Conservation (phyloP, 345 rosid genomes). For the Euphorbia peplus region DNA sequence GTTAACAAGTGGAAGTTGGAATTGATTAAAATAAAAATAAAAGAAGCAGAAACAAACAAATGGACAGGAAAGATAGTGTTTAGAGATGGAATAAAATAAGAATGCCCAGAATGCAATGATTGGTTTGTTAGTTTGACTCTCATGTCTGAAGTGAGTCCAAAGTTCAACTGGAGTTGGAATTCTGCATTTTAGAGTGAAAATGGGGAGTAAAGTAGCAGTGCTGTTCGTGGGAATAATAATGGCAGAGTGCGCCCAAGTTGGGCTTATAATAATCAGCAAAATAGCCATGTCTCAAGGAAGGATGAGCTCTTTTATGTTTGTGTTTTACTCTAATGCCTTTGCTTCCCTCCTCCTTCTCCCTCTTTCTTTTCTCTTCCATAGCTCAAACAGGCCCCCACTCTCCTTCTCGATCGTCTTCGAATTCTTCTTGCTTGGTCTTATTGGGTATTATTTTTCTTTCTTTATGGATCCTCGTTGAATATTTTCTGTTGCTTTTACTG, state of each 20-base stretch:
- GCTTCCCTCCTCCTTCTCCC: conserved; percentile 60
- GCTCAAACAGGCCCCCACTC: conserved; percentile 49
- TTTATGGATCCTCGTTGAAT: too few species aligned
- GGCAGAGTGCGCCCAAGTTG: conserved; percentile 64
- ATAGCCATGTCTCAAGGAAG: conserved; percentile 57
- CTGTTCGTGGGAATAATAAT: conserved; percentile 46
- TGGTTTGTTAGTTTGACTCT: too few species aligned
- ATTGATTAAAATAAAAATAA: too few species aligned
- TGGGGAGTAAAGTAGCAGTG: conserved; percentile 25
- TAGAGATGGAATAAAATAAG: too few species aligned
- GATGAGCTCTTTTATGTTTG: conserved; percentile 46
- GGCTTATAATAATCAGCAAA: conserved; percentile 48
- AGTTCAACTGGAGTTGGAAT: not conserved
- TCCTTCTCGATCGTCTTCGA: conserved; percentile 35
- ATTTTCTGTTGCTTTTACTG: not conserved
- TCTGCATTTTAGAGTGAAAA: conserved; percentile 12
- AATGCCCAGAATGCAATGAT: too few species aligned
- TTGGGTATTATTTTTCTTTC: conserved; percentile 35
- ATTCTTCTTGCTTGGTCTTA: conserved; percentile 50
- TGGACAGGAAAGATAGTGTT: too few species aligned
- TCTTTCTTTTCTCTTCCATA: conserved; percentile 44
- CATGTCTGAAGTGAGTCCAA: too few species aligned
- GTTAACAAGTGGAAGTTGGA: too few species aligned
- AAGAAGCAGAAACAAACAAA: too few species aligned
- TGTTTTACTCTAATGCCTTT: conserved; percentile 56